Evolutionary conservation across 139 green algal genomes (phyloP).

Genomic region (Coelastrella sp.): DNA sequence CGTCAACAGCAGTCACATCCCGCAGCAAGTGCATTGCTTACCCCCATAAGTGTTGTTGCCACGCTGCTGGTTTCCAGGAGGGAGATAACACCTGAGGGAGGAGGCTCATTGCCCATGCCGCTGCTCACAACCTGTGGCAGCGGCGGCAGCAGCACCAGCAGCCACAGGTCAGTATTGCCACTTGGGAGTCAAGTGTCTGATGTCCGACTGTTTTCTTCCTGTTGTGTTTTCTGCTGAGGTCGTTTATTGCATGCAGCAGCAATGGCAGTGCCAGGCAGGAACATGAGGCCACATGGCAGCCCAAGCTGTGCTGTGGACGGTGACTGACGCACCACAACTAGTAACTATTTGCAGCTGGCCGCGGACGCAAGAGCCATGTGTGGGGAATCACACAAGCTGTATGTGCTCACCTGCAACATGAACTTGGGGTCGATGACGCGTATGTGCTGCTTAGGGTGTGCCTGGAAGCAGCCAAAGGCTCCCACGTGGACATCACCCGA

Average conservation of each 20-base stretch:
- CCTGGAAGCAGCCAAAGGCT: conserved; percentile 54
- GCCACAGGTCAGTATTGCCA: background rate
- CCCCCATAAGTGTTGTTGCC: conserved; percentile 36
- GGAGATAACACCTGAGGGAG: conserved; percentile 51
- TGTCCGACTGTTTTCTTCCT: no score
- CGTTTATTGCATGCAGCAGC: background rate
- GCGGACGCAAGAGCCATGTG: no score
- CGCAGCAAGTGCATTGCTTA: background rate
- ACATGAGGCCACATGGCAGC: no score
- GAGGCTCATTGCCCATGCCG: conserved; percentile 66
- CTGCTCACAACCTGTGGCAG: conserved; percentile 57
- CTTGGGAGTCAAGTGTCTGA: no score
- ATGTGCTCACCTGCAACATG: conserved; percentile 42
- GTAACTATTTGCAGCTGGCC: no score
- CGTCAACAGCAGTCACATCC: background rate
- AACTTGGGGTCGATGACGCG: conserved; percentile 54
- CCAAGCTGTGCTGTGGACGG: background rate
- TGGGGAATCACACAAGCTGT: no score
- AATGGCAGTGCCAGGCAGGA: no score
- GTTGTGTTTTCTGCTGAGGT: no score
- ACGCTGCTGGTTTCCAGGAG: conserved; percentile 48
- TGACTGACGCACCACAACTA: background rate
- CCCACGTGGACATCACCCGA: conserved; percentile 68
- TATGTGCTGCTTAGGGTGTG: conserved; percentile 49
- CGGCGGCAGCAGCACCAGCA: background rate